phyloP scores from a whole-genome alignment of 2,329 filamentous ascomycete species.

The Diaporthe helianthi region DNA sequence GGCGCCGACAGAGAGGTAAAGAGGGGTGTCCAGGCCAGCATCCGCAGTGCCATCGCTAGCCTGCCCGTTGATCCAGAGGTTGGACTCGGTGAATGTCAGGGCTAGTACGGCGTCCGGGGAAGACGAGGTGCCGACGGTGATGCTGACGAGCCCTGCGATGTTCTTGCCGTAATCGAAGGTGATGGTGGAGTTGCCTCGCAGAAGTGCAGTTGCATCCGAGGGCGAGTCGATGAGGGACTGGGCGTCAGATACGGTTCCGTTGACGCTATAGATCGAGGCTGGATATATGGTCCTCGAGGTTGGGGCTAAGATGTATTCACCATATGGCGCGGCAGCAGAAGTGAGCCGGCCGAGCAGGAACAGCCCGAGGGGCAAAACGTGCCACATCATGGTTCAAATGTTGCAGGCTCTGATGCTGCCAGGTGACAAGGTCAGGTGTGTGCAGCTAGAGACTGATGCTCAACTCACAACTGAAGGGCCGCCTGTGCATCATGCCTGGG shows the following conservation, averaged over 20 bases:
- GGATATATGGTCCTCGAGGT: constrained; percentile 34
- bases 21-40: constrained; percentile 27
- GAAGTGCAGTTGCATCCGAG: constrained; percentile 3
- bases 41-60: constrained; percentile 48
- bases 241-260: constrained; percentile 35
- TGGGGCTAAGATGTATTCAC: constrained; percentile 38
- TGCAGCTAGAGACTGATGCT: neutral
- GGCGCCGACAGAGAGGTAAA: constrained; percentile 27
- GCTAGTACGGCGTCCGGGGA: constrained; percentile 44
- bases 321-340: constrained; percentile 26
- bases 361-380: neutral
- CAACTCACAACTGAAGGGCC: no score
- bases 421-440: no score
- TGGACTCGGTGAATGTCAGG: constrained; percentile 48
- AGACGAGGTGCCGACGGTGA: constrained; percentile 41
- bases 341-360: neutral
- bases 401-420: neutral
- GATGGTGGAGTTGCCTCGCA: constrained; percentile 41
- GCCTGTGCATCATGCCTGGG: neutral
- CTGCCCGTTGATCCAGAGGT: constrained; percentile 55
- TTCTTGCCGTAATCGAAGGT: constrained; percentile 50
- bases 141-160: constrained; percentile 46
- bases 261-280: constrained; percentile 33
- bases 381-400: constrained; percentile 14
- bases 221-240: constrained; percentile 37